Evolutionary conservation across 148 eudicot genomes (phyloP).

Genomic region (Linanthus parryae): DNA sequence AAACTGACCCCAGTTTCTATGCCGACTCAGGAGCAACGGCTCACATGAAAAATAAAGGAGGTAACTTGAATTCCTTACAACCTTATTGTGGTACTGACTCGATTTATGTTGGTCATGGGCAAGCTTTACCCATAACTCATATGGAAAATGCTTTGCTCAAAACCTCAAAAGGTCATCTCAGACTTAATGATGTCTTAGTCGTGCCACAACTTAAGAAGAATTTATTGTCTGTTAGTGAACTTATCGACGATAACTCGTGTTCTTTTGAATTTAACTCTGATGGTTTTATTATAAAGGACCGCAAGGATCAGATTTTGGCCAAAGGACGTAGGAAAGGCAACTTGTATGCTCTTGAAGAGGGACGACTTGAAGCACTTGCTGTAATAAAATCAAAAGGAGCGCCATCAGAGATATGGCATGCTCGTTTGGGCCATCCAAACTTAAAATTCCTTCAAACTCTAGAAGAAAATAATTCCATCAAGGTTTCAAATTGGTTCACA

Average conservation of each 20-base stretch:
- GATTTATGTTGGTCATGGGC: too few species aligned
- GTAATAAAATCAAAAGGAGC: neutral
- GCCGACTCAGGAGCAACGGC: too few species aligned
- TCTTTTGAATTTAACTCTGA: neutral
- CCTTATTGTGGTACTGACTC: too few species aligned
- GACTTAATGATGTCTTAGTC: too few species aligned
- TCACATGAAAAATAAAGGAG: too few species aligned
- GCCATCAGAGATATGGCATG: neutral
- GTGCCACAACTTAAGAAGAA: neutral
- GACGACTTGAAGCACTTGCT: neutral
- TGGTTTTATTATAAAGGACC: constrained; percentile 1
- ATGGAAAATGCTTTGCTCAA: too few species aligned
- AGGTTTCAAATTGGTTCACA: neutral
- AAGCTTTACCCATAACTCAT: too few species aligned
- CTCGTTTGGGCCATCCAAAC: neutral
- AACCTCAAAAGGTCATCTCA: too few species aligned
- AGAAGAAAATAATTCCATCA: neutral
- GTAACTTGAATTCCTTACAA: too few species aligned
- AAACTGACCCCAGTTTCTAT: too few species aligned
- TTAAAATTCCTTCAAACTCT: neutral
- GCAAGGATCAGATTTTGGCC: neutral
- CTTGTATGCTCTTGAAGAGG: neutral
- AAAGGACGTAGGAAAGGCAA: neutral
- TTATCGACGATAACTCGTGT: neutral
- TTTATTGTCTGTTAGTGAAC: neutral